phyloP scores from a whole-genome alignment of 495 filamentous ascomycete genomes.

The Eremomyces bilateralis region DNA sequence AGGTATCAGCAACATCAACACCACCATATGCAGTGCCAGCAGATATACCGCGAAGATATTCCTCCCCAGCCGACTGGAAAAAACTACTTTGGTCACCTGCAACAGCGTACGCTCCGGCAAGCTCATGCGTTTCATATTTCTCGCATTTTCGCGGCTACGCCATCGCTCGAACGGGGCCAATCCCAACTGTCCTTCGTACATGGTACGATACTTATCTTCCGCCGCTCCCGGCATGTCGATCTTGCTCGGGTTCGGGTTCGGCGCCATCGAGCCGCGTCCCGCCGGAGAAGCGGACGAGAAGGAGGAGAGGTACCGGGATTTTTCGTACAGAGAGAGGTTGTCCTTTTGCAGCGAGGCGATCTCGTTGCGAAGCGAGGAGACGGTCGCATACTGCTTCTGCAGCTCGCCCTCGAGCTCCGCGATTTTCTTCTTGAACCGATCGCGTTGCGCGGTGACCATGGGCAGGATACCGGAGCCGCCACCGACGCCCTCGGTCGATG shows the following conservation, averaged over 20 bases:
- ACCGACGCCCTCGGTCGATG: slow-evolving; percentile 47
- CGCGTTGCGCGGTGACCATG: slow-evolving; percentile 94
- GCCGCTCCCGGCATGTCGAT: slow-evolving; percentile 43
- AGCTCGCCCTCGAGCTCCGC: slow-evolving; percentile 78
- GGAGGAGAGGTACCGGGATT: slow-evolving; percentile 85
- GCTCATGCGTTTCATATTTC: slow-evolving; percentile 90
- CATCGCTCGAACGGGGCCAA: slow-evolving; percentile 93
- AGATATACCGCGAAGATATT: slow-evolving; percentile 95
- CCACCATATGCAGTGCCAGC: slow-evolving; percentile 64
- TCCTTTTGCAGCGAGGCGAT: slow-evolving; percentile 85
- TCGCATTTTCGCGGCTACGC: slow-evolving; percentile 67
- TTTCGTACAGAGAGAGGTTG: slow-evolving; percentile 92
- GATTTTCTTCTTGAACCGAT: slow-evolving; percentile 95
- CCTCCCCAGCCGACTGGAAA: slow-evolving; percentile 73
- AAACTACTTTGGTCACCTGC: slow-evolving; percentile 70
- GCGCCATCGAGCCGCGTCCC: neutral
- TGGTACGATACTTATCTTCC: slow-evolving; percentile 62
- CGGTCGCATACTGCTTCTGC: slow-evolving; percentile 54
- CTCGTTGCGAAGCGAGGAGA: slow-evolving; percentile 77
- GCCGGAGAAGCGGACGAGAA: slow-evolving; percentile 50
- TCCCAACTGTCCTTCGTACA: slow-evolving; percentile 71
- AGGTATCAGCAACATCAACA: slow-evolving; percentile 66
- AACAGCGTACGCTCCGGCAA: slow-evolving; percentile 78
- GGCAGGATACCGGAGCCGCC: slow-evolving; percentile 82
- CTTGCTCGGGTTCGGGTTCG: slow-evolving; percentile 50